Conservation (phyloP, 2,329 filamentous ascomycete species). For the Camillea tinctor region DNA sequence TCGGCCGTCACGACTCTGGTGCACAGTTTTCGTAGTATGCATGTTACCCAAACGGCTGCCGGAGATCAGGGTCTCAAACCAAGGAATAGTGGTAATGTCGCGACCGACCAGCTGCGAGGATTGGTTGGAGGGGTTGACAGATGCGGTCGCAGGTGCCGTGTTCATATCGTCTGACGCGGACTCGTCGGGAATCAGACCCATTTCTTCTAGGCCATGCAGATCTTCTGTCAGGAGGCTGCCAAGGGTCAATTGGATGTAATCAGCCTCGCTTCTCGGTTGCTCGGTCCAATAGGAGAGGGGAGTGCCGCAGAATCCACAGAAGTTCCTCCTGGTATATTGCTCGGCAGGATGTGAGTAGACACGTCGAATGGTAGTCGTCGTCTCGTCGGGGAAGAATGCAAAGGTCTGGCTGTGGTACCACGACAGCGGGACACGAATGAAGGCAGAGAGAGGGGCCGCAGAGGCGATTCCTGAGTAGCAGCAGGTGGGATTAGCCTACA, state of each 20-base stretch:
- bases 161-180: slow-evolving; percentile 28
- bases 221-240: slow-evolving; percentile 73
- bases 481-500: slow-evolving; percentile 14
- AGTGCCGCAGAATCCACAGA: slow-evolving; percentile 91
- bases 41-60: slow-evolving; percentile 70
- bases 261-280: slow-evolving; percentile 64
- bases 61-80: slow-evolving; percentile 81
- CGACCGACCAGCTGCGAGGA: slow-evolving; percentile 40
- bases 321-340: slow-evolving; percentile 66
- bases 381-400: slow-evolving; percentile 77
- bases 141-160: slow-evolving; percentile 25
- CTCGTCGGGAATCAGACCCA: slow-evolving; percentile 65
- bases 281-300: slow-evolving; percentile 84
- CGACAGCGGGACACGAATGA: slow-evolving; percentile 75
- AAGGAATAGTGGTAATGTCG: slow-evolving; percentile 72
- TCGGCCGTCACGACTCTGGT: slow-evolving; percentile 58
- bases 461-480: slow-evolving; percentile 56
- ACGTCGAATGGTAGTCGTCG: slow-evolving; percentile 62
- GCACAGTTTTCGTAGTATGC: slow-evolving; percentile 58
- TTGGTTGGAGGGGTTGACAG: slow-evolving; percentile 31
- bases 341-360: slow-evolving; percentile 62
- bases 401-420: slow-evolving; percentile 79
- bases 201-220: slow-evolving; percentile 68
- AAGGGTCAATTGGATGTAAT: slow-evolving; percentile 79
- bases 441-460: slow-evolving; percentile 73